Evolutionary conservation across 2,329 filamentous ascomycete genomes (phyloP), one percentile per base, ranked within the genome.

Genomic region (Lachnellula cervina): DNA sequence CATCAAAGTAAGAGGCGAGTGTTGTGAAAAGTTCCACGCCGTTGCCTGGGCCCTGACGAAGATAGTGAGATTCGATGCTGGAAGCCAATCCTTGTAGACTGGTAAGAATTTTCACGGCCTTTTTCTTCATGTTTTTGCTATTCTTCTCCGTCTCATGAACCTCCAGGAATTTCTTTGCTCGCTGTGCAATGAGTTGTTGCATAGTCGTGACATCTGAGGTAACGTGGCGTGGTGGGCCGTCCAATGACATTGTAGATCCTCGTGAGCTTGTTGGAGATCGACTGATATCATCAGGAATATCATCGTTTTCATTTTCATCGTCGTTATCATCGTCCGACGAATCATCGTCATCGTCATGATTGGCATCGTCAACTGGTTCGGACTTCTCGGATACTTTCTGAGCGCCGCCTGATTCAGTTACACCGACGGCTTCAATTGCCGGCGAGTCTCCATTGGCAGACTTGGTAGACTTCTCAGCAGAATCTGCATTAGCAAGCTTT

Each of bases 1-100:
- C 86, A 66, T 95, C 88, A 65, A 99, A 99, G 68, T 94, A 92
- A 3, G 82, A 80, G 0, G 91, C 90, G 56, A 99, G 76, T 50
- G 80, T 83, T 34, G 79, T 76, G 72, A 97, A 97, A 0, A 96
- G 76, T 2, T 79, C 74, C 34, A 79, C 76, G 11, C 88, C 90
- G 42, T 81, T 77, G 5, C 73, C 73, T 1, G 78, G 70, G 1
- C 76, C 77, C 44, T 78, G 77, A 40, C 76, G 75, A 13, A 86
- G 74, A 69, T 93, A 96, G 68, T 87, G 90, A 0, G 73, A 69
- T 60, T 87, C 83, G 38, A 97, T 86, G 19, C 93, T 83, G 2
- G 76, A 74, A 2, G 90, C 89, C 37, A 99, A 75, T 1, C 73
- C 73, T 61, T 88, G 87, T 34, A 99, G 76, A 59, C 87, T 82